Evolutionary conservation across 352 stramenopile species (phyloP).

Genomic region (Albugo laibachii): DNA sequence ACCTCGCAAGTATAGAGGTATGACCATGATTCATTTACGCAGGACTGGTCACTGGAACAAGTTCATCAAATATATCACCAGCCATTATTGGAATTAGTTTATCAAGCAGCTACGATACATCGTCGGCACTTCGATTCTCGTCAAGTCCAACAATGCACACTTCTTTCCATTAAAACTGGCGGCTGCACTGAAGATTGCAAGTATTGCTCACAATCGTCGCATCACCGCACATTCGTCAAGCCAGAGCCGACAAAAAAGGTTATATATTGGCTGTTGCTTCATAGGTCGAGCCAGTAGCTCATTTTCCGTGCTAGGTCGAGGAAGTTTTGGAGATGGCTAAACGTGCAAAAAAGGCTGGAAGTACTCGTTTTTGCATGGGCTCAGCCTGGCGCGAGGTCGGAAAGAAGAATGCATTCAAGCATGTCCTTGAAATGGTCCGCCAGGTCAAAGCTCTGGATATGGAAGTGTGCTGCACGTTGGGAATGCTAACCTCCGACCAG

Average conservation of each 20-base stretch:
- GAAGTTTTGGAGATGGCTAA: slow-evolving; percentile 91
- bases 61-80: slow-evolving; percentile 88
- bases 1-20: too few species aligned
- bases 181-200: slow-evolving; percentile 86
- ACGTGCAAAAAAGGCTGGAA: slow-evolving; percentile 89
- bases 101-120: slow-evolving; percentile 90
- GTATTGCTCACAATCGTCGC: slow-evolving; percentile 93
- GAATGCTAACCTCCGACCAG: slow-evolving; percentile 93
- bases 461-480: slow-evolving; percentile 93
- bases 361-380: slow-evolving; percentile 96
- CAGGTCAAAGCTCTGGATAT: slow-evolving; percentile 84
- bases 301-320: slow-evolving; percentile 28
- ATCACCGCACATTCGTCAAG: slow-evolving; percentile 98
- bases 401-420: slow-evolving; percentile 96
- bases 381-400: slow-evolving; percentile 94
- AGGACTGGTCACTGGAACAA: slow-evolving; percentile 91
- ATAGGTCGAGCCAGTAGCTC: slow-evolving; percentile 3
- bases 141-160: slow-evolving; percentile 94
- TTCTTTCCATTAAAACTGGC: slow-evolving; percentile 96
- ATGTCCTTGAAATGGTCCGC: slow-evolving; percentile 94
- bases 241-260: slow-evolving; percentile 91
- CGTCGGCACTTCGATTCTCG: slow-evolving; percentile 94
- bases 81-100: slow-evolving; percentile 94
- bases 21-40: too few species aligned
- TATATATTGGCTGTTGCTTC: not conserved